phyloP scores from a whole-genome alignment of 2,329 filamentous ascomycete genomes.

The Rhynchosporium agropyri region DNA sequence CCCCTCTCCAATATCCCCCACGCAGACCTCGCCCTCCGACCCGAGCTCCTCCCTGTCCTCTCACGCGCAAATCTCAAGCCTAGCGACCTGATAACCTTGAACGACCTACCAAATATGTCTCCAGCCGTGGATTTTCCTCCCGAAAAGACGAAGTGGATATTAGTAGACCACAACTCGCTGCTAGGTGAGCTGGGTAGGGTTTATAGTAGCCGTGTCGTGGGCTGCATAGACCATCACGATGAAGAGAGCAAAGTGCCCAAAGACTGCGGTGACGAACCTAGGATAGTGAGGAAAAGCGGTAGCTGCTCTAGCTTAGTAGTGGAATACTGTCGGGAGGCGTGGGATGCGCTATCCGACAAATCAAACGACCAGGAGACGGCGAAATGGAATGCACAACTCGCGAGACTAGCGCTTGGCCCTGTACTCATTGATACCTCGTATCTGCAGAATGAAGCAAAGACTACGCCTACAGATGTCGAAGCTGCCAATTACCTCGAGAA shows the following conservation, averaged over 20 bases:
- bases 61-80: conserved; percentile 59
- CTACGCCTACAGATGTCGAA: conserved; percentile 60
- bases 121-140: conserved; percentile 40
- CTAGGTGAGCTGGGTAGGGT: conserved; percentile 61
- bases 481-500: conserved; percentile 63
- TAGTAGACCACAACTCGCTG: conserved; percentile 80
- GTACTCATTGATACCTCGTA: conserved; percentile 75
- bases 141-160: conserved; percentile 66
- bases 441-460: conserved; percentile 64
- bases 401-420: conserved; percentile 67
- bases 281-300: conserved; percentile 67
- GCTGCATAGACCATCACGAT: conserved; percentile 78
- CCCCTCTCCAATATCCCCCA: conserved; percentile 73
- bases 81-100: conserved; percentile 66
- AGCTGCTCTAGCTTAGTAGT: conserved; percentile 75
- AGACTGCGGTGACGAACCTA: conserved; percentile 52
- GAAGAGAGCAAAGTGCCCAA: conserved; percentile 62
- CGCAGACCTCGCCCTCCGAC: conserved; percentile 69
- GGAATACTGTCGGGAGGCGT: conserved; percentile 58
- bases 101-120: conserved; percentile 53
- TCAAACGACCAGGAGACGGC: conserved; percentile 45
- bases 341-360: conserved; percentile 55
- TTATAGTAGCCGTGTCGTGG: conserved; percentile 58
- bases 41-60: conserved; percentile 71
- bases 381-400: conserved; percentile 58